Evolutionary conservation across 2,329 filamentous ascomycete genomes (phyloP).

Genomic region (Botrytis fabae): DNA sequence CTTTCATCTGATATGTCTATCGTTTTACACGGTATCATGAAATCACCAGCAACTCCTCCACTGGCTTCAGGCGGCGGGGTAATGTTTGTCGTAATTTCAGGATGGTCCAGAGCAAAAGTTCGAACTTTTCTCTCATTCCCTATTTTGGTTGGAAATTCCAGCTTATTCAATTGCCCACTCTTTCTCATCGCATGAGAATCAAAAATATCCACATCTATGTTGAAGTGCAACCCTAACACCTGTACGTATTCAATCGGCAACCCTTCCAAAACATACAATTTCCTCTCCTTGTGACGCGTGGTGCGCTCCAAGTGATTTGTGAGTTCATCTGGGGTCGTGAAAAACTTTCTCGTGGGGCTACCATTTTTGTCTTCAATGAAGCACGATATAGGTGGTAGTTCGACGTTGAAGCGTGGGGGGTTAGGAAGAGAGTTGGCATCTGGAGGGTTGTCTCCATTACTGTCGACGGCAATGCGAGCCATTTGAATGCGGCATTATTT

Average conservation of each 20-base stretch:
- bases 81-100: not conserved
- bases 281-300: not conserved
- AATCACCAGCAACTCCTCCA: not conserved
- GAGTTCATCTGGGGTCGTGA: conserved; percentile 3
- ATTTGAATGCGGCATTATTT: not conserved
- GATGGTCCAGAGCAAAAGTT: conserved; percentile 9
- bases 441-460: not conserved
- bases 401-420: not conserved
- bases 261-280: conserved; percentile 8
- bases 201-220: conserved; percentile 10
- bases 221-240: not conserved
- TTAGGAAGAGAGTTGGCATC: not conserved
- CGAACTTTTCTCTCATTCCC: not conserved
- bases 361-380: not conserved
- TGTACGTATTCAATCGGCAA: conserved; percentile 12
- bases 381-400: not conserved
- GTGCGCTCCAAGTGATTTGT: not conserved
- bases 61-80: not conserved
- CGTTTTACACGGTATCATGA: conserved; percentile 9
- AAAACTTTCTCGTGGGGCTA: not conserved
- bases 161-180: conserved; percentile 1
- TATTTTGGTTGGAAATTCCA: not conserved
- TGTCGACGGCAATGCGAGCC: not conserved
- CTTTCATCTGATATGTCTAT: not conserved
- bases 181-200: conserved; percentile 10